Base-by-base conservation (phyloP, 352 stramenopile genomes). In the Phytophthora pseudosyringae region DNA sequence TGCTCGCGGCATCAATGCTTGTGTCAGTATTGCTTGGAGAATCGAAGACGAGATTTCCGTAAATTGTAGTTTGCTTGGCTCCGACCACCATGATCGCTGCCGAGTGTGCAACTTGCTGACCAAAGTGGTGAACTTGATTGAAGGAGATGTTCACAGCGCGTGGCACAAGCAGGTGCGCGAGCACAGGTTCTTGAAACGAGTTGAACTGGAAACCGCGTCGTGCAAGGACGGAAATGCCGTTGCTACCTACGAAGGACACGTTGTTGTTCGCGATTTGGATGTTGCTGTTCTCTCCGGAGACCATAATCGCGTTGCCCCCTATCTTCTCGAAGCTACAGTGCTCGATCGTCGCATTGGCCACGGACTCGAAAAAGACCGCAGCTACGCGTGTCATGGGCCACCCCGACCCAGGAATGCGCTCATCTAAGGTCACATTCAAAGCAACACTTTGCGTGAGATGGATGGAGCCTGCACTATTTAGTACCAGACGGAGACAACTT, bases 51-150 rank as follows among this genome's bases (percentile, higher is more conserved):
- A 94, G 71, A 40, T 94, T 94, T 3, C 69, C 75, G 9, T 69
- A 12, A 21, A 94, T 64, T 0, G 51, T 79, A 3, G 80, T 78
- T 71, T 89, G 73, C 12, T 69, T 69, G 11, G 80, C 77, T 5
- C 74, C 76, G 18, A 80, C 68, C 12, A 85, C 59, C 71, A 91
- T 80, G 39, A 92, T 67, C 1, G 74, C 86, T 15, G 74, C 75
- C 15, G 76, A 83, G 44, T 88, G 86, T 1, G 76, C 43, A 15
- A 86, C 62, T 33, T 75, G 69, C 10, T 73, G 76, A 7, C 86
- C 86, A 38, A 89, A 72, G 25, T 91, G 80, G 53, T 94, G 83
- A 1, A 94, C 64, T 49, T 91, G 81, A 52, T 94, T 94, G 52
- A 73, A 89, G n/a, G 81, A 88, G 12, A 94, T 52, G 38, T 83